Percentiles rank a stretch among this genome's conserved stretches.
phyloP scores from a whole-genome alignment of 495 filamentous ascomycete species.

The Hypoxylon fragiforme region DNA sequence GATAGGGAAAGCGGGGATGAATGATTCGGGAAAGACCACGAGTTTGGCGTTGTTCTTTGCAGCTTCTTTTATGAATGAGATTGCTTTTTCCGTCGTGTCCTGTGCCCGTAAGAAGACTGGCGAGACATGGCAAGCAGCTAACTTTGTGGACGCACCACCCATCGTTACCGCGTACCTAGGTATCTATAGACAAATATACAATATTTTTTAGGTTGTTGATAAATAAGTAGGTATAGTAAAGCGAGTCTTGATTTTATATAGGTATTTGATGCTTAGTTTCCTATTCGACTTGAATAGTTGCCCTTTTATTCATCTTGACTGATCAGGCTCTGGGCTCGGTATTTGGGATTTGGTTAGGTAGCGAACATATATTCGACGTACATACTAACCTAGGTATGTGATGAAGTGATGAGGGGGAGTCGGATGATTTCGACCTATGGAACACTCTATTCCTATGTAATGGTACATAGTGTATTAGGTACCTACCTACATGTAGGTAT shows the following conservation, averaged over 20 bases:
- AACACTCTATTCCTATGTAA: background rate
- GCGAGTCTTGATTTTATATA: background rate
- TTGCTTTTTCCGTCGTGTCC: constrained; percentile 42
- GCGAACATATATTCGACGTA: background rate
- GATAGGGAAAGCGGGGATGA: constrained; percentile 45
- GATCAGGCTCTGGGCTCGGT: constrained; percentile 28
- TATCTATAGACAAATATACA: background rate
- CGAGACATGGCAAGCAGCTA: constrained; percentile 43
- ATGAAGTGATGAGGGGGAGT: constrained; percentile 24
- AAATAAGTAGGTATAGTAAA: no score
- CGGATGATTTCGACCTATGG: constrained; percentile 18
- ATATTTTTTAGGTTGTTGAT: no score
- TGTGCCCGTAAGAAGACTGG: constrained; percentile 43
- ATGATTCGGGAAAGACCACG: constrained; percentile 51
- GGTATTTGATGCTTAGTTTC: background rate
- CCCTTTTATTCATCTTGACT: no score
- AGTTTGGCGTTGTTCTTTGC: constrained; percentile 43
- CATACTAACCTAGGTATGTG: no score
- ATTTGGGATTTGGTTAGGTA: constrained; percentile 25
- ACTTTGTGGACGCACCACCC: constrained; percentile 9
- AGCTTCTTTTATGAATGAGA: constrained; percentile 45
- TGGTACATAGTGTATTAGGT: no score
- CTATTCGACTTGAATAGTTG: background rate
- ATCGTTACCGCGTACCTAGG: background rate
- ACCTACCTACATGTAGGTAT: no score